Evolutionary conservation across 345 rosid species (phyloP).

Genomic region (Clausena lansium): DNA sequence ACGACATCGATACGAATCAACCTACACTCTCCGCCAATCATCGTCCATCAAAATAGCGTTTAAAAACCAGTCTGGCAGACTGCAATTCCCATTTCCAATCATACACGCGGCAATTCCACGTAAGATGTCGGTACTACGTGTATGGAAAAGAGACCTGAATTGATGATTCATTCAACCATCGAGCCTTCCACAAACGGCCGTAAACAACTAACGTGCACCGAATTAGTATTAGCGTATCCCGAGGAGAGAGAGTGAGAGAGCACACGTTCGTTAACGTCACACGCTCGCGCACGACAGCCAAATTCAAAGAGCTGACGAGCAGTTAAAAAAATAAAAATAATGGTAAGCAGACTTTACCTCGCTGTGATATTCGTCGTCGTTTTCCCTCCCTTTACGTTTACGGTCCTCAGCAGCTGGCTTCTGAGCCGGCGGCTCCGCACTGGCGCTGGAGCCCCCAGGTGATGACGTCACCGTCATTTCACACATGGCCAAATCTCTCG

Average conservation of each 20-base stretch:
- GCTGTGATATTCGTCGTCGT: conserved; percentile 55
- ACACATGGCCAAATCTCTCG: conserved; percentile 24
- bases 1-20: neutral
- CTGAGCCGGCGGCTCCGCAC: conserved; percentile 45
- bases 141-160: neutral
- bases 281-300: conserved; percentile 21
- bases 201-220: conserved; percentile 13
- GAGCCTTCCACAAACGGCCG: neutral
- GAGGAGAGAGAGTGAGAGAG: neutral
- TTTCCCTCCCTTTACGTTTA: conserved; percentile 69
- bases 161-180: conserved; percentile 1
- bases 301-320: neutral
- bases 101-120: conserved; percentile 2
- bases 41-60: neutral
- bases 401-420: conserved; percentile 45
- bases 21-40: conserved; percentile 12
- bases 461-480: conserved; percentile 55
- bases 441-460: conserved; percentile 51
- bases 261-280: conserved; percentile 19
- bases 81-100: neutral
- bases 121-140: conserved; percentile 7
- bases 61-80: neutral
- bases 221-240: neutral
- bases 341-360: conserved; percentile 50
- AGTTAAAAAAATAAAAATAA: neutral